Conservation (phyloP, 1,139 yeast genomes). For the Nakaseomyces bracarensis region DNA sequence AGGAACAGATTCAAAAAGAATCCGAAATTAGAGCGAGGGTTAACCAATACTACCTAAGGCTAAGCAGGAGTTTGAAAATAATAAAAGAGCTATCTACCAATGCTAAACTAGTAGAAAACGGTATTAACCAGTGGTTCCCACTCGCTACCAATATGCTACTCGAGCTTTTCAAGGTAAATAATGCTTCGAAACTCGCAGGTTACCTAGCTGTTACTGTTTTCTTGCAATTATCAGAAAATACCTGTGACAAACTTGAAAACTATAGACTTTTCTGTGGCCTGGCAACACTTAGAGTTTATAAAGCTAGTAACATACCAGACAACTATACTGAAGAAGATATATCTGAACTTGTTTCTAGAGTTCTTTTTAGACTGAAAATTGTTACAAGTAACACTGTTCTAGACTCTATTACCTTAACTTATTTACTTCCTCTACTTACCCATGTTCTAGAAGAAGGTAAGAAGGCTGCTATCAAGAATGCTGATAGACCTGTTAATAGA, state of each 20-base stretch:
- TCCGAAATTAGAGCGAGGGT: slow-evolving; percentile 44
- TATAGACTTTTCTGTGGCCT: slow-evolving; percentile 53
- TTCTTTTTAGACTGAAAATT: slow-evolving; percentile 68
- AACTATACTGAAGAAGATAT: slow-evolving; percentile 45
- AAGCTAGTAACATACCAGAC: slow-evolving; percentile 37
- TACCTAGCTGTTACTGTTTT: slow-evolving; percentile 35
- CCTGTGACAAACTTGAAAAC: slow-evolving; percentile 44
- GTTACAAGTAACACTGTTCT: slow-evolving; percentile 66
- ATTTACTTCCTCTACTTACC: slow-evolving; percentile 63
- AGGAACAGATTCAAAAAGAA: slow-evolving; percentile 58
- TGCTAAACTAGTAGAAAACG: slow-evolving; percentile 54
- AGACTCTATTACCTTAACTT: slow-evolving; percentile 60
- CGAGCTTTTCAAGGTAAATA: slow-evolving; percentile 34
- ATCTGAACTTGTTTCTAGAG: slow-evolving; percentile 48
- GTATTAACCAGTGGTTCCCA: slow-evolving; percentile 67
- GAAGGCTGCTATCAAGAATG: slow-evolving; percentile 42
- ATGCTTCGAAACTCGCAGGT: slow-evolving; percentile 39
- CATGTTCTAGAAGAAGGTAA: slow-evolving; percentile 57
- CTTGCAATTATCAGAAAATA: slow-evolving; percentile 38
- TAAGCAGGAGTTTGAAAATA: slow-evolving; percentile 45
- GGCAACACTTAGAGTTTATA: slow-evolving; percentile 51
- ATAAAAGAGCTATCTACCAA: slow-evolving; percentile 45
- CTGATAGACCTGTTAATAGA: slow-evolving; percentile 41
- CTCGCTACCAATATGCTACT: slow-evolving; percentile 45
- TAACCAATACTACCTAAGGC: slow-evolving; percentile 32